Conservation (phyloP, 495 filamentous ascomycete genomes). For the Penicillium robsamsonii region DNA sequence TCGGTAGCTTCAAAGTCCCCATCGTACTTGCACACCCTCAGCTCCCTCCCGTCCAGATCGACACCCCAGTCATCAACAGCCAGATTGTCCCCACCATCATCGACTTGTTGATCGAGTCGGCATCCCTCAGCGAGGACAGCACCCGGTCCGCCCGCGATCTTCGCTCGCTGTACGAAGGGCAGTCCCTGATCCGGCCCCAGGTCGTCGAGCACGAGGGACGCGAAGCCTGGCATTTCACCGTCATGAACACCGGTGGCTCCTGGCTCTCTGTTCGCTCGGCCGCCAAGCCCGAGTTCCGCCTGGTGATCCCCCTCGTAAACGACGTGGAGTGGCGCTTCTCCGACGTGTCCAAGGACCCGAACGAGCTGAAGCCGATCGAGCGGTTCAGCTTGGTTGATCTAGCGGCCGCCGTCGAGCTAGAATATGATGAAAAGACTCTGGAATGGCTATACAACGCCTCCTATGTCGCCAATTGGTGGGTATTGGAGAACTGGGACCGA, state of each 20-base stretch:
- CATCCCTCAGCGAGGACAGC: slow-evolving; percentile 33
- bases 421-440: slow-evolving; percentile 38
- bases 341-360: slow-evolving; percentile 40
- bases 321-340: slow-evolving; percentile 48
- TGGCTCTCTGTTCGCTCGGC: slow-evolving; percentile 46
- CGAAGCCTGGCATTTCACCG: slow-evolving; percentile 49
- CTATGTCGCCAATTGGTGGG: slow-evolving; percentile 44
- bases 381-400: slow-evolving; percentile 40
- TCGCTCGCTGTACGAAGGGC: slow-evolving; percentile 47
- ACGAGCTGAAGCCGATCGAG: slow-evolving; percentile 35
- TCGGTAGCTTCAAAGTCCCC: slow-evolving; percentile 50
- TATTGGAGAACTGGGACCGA: slow-evolving; percentile 40
- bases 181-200: slow-evolving; percentile 45
- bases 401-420: slow-evolving; percentile 26
- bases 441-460: slow-evolving; percentile 46
- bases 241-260: slow-evolving; percentile 52
- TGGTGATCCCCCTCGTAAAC: slow-evolving; percentile 47
- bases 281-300: slow-evolving; percentile 37
- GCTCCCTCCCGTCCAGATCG: slow-evolving; percentile 42
- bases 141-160: slow-evolving; percentile 38
- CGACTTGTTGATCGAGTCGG: slow-evolving; percentile 47
- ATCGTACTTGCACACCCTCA: slow-evolving; percentile 49
- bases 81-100: slow-evolving; percentile 52
- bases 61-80: slow-evolving; percentile 42
- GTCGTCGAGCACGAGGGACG: slow-evolving; percentile 34